phyloP scores from a whole-genome alignment of 306 rosid species.

The Crataegus laevigata region DNA sequence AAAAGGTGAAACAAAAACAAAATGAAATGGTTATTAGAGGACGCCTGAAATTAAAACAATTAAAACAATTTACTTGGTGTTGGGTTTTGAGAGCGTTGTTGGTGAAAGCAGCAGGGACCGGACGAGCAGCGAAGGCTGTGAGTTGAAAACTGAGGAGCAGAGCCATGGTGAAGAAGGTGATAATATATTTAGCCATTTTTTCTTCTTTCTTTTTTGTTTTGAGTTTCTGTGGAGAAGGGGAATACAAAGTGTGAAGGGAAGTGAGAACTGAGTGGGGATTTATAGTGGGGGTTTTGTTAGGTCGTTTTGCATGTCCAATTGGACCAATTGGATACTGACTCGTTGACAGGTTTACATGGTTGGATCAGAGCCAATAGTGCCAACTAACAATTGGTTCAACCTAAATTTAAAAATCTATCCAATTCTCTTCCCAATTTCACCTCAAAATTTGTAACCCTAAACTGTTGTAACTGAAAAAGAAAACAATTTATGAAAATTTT shows the following conservation, averaged over 20 bases:
- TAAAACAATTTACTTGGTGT: conserved; percentile 18
- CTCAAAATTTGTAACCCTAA: not conserved
- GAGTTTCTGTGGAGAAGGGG: not conserved
- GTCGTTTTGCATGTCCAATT: not conserved
- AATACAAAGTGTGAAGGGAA: not conserved
- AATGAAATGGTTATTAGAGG: not conserved
- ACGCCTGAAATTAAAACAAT: not conserved
- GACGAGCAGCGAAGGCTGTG: conserved; percentile 30
- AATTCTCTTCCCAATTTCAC: not conserved
- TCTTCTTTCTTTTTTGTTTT: not conserved
- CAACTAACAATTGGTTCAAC: not conserved
- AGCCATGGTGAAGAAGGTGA: conserved; percentile 38
- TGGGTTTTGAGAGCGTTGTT: conserved; percentile 1
- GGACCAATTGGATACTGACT: not conserved
- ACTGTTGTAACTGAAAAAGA: not conserved
- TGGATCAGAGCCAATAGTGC: not conserved
- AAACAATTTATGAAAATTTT: not conserved
- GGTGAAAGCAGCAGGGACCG: conserved; percentile 3
- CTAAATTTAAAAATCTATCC: not conserved
- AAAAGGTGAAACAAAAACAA: no score
- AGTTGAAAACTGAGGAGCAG: conserved; percentile 46
- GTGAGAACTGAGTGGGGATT: not conserved
- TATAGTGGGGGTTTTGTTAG: not conserved
- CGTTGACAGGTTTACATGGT: not conserved
- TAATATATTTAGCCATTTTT: conserved; percentile 32